Evolutionary conservation across 208 protist genomes (phyloP).

Genomic region (Trypanosoma theileri): DNA sequence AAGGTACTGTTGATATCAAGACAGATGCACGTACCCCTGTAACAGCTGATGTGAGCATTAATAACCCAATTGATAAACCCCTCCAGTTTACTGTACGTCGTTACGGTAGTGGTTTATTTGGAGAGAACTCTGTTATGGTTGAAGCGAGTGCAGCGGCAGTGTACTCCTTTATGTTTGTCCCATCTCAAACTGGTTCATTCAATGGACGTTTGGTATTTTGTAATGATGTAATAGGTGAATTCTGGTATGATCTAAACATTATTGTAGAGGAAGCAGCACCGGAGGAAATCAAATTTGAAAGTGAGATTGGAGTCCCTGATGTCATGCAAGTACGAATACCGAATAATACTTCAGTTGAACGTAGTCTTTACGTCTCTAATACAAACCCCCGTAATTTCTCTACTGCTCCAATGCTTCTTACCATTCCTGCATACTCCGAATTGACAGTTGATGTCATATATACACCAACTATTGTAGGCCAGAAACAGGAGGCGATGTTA

Average conservation of each 20-base stretch:
- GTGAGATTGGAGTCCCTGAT: constrained; percentile 67
- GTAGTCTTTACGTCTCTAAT: constrained; percentile 55
- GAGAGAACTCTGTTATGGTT: constrained; percentile 69
- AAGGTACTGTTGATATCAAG: constrained; percentile 74
- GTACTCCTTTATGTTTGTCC: constrained; percentile 87
- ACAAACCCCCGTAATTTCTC: constrained; percentile 69
- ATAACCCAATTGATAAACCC: constrained; percentile 77
- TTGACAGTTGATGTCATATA: constrained; percentile 69
- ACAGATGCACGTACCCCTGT: constrained; percentile 84
- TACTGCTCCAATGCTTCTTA: constrained; percentile 39
- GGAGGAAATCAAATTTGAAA: constrained; percentile 69
- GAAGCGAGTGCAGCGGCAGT: constrained; percentile 36
- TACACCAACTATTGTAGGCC: constrained; percentile 71
- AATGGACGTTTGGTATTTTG: constrained; percentile 83
- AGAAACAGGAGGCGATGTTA: constrained; percentile 51
- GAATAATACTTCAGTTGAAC: constrained; percentile 66
- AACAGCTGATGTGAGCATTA: constrained; percentile 82
- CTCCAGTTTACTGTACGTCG: constrained; percentile 77
- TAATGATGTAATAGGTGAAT: constrained; percentile 91
- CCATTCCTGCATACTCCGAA: constrained; percentile 54
- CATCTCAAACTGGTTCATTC: constrained; percentile 67
- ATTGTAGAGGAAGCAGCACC: constrained; percentile 65
- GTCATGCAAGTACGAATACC: constrained; percentile 61
- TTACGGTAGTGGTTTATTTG: constrained; percentile 76
- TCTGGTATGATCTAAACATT: constrained; percentile 92